Evolutionary conservation across 2,329 filamentous ascomycete species (phyloP).

Genomic region (Xylaria sp.): DNA sequence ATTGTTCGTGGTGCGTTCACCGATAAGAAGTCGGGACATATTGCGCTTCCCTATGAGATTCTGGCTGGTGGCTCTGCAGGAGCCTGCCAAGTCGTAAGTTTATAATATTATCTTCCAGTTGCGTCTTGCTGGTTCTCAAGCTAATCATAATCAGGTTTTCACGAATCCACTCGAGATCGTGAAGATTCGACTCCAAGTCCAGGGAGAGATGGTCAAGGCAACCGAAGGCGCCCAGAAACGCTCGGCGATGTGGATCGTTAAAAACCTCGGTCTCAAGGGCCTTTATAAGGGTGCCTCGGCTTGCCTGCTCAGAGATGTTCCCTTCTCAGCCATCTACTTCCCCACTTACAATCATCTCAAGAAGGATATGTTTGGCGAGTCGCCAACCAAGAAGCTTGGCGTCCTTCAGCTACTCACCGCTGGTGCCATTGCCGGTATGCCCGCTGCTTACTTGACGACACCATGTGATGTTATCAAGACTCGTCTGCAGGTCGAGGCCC

Average conservation of each 20-base stretch:
- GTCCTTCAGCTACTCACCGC: constrained; percentile 87
- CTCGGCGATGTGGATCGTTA: constrained; percentile 96
- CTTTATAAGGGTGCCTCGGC: constrained; percentile 96
- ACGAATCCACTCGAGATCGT: constrained; percentile 98
- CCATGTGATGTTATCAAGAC: constrained; percentile 99
- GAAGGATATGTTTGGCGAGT: constrained; percentile 88
- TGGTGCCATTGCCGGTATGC: constrained; percentile 91
- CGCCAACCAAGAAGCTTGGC: constrained; percentile 77
- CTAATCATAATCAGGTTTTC: constrained; percentile 57
- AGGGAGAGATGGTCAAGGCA: constrained; percentile 89
- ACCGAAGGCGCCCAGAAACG: constrained; percentile 77
- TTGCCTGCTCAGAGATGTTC: constrained; percentile 90
- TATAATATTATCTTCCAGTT: not conserved
- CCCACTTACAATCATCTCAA: constrained; percentile 94
- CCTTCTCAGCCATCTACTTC: constrained; percentile 99
- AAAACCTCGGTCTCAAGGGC: constrained; percentile 87
- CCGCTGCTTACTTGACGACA: constrained; percentile 88
- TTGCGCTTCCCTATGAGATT: constrained; percentile 67
- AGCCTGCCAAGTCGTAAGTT: constrained; percentile 88
- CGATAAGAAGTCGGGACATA: constrained; percentile 66
- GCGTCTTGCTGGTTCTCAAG: constrained; percentile 1
- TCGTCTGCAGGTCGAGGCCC: constrained; percentile 90
- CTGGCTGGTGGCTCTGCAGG: constrained; percentile 85
- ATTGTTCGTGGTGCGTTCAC: constrained; percentile 73
- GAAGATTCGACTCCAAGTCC: constrained; percentile 96